Evolutionary conservation across 2,329 filamentous ascomycete genomes (phyloP).

Genomic region (Mariannaea elegans): DNA sequence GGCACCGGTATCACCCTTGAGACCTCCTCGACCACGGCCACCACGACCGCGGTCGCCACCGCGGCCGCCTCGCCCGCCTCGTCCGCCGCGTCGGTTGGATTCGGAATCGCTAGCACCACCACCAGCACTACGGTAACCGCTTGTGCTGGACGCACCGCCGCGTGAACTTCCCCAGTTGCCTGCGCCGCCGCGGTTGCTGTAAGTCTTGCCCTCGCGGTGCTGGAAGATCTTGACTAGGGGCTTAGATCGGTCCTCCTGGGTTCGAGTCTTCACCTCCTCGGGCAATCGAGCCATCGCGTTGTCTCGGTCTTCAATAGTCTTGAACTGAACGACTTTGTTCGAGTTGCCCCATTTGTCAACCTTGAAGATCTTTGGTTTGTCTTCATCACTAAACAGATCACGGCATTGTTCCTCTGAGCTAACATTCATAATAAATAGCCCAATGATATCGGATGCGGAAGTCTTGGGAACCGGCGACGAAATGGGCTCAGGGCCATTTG

Average conservation of each 20-base stretch:
- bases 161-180: constrained; percentile 74
- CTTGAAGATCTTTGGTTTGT: constrained; percentile 81
- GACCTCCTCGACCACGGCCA: constrained; percentile 63
- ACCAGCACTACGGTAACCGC: constrained; percentile 84
- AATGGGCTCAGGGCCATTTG: constrained; percentile 60
- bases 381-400: constrained; percentile 83
- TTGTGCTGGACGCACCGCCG: constrained; percentile 65
- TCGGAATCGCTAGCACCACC: constrained; percentile 77
- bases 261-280: constrained; percentile 77
- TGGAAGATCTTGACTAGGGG: constrained; percentile 87
- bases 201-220: constrained; percentile 67
- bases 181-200: constrained; percentile 68
- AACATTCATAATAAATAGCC: constrained; percentile 89
- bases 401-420: constrained; percentile 84
- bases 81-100: constrained; percentile 63
- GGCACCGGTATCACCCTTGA: constrained; percentile 66
- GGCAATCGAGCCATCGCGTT: constrained; percentile 78
- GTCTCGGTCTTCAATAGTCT: constrained; percentile 80
- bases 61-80: constrained; percentile 66
- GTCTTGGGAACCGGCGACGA: constrained; percentile 69
- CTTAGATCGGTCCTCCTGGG: constrained; percentile 77
- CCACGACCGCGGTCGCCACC: constrained; percentile 67
- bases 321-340: constrained; percentile 89
- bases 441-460: constrained; percentile 74
- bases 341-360: constrained; percentile 81